Conservation (phyloP, 495 filamentous ascomycete genomes). For the Xylaria telfairii region DNA sequence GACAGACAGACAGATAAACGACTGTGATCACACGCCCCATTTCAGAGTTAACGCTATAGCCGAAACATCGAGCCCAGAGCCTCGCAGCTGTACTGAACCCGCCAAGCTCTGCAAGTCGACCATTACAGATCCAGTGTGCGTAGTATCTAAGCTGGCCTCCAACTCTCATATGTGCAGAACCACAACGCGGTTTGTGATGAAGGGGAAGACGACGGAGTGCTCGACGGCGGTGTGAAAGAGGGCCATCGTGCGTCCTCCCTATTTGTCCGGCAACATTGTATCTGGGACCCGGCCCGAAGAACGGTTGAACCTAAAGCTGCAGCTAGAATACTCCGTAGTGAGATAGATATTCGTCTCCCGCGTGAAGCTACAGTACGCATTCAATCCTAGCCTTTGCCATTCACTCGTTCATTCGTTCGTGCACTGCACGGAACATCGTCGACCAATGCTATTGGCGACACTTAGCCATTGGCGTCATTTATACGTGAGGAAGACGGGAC, state of each 20-base stretch:
- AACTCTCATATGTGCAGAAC: background rate
- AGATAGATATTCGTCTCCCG: background rate
- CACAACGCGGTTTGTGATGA: background rate
- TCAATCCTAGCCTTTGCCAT: background rate
- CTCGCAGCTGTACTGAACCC: background rate
- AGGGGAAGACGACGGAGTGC: background rate
- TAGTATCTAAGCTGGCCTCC: background rate
- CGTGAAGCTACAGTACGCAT: background rate
- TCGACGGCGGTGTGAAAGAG: background rate
- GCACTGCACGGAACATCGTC: background rate
- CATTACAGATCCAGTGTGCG: background rate
- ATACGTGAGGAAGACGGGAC: background rate
- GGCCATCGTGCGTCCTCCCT: background rate
- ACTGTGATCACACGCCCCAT: too few relatives aligned
- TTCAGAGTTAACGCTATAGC: background rate
- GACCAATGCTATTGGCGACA: background rate
- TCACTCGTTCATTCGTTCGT: too few relatives aligned
- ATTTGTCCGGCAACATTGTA: constrained; percentile 1
- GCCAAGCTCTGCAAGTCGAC: constrained; percentile 16
- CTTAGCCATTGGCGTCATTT: background rate
- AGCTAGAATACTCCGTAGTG: background rate
- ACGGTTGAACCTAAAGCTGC: background rate
- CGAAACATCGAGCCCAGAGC: background rate
- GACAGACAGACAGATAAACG: background rate
- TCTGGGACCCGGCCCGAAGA: background rate